Percentiles rank a stretch among this genome's conserved stretches.
These are phyloP conservation scores for Byssothecium circinans DNA, from an alignment of 2,329 filamentous ascomycete genomes.

Conservation along the genomic window DNA sequence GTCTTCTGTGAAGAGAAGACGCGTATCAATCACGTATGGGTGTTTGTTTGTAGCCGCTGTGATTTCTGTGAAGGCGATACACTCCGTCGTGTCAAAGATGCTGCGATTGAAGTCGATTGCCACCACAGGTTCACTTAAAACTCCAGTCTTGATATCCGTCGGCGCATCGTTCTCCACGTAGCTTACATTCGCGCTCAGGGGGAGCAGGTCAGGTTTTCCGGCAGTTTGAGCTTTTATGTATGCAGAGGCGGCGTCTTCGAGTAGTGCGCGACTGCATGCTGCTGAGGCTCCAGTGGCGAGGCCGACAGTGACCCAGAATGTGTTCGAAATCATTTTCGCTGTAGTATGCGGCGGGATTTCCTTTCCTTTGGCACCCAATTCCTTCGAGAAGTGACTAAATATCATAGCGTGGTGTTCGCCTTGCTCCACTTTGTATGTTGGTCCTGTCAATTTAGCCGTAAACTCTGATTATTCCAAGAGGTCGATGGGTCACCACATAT, in stretches of 20 bases:
- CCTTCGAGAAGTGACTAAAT: not conserved
- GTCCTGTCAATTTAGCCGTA: not conserved
- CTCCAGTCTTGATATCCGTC: constrained; percentile 10
- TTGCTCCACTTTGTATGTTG: not conserved
- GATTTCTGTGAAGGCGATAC: constrained; percentile 24
- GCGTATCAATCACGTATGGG: constrained; percentile 26
- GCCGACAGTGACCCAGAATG: not conserved
- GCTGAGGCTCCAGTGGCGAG: constrained; percentile 13
- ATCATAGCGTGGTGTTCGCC: not conserved
- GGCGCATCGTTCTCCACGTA: constrained; percentile 21
- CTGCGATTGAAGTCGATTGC: constrained; percentile 22
- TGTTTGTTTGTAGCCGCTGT: constrained; percentile 17
- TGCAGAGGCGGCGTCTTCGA: constrained; percentile 14
- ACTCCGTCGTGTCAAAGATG: constrained; percentile 22
- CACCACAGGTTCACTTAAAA: constrained; percentile 15
- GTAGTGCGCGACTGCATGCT: constrained; percentile 17
- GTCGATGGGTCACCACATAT: not conserved
- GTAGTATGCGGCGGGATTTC: no score
- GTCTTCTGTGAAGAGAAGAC: constrained; percentile 13
- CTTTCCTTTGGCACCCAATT: not conserved
- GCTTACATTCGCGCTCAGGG: constrained; percentile 12
- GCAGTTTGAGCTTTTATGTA: constrained; percentile 20
- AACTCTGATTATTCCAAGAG: not conserved
- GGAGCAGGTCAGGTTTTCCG: constrained; percentile 13
- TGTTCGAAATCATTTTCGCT: not conserved